Conservation (phyloP, 2,329 filamentous ascomycete species). For the Pyricularia grisea region DNA sequence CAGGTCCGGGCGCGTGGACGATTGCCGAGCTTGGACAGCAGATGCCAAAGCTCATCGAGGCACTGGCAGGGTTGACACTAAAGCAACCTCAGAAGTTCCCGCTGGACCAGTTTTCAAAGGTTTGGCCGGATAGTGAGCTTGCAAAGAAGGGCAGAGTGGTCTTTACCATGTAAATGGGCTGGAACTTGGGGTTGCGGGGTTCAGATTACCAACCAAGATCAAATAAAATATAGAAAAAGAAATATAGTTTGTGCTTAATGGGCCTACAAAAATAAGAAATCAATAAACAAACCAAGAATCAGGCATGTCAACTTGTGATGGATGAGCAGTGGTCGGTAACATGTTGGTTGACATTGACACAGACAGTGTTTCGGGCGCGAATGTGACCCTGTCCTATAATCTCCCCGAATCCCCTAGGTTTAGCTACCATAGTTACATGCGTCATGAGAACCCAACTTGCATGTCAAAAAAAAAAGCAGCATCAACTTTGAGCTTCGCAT, state of each 20-base stretch:
- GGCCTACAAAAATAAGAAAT: neutral
- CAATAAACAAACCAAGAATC: neutral
- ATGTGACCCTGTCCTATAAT: neutral
- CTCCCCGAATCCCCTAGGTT: neutral
- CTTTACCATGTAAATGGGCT: neutral
- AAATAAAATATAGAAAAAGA: too few relatives aligned
- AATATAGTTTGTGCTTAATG: neutral
- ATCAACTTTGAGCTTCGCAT: neutral
- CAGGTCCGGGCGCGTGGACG: conserved; percentile 34
- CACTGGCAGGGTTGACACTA: conserved; percentile 15
- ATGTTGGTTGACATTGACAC: neutral
- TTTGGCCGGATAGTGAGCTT: conserved; percentile 17
- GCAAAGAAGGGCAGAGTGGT: conserved; percentile 3
- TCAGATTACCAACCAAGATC: too few relatives aligned
- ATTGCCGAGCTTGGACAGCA: conserved; percentile 19
- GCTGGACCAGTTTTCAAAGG: conserved; percentile 21
- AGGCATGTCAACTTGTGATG: neutral
- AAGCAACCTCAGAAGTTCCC: conserved; percentile 16
- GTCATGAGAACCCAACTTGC: too few relatives aligned
- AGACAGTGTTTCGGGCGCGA: neutral
- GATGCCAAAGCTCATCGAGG: conserved; percentile 17
- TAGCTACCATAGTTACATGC: neutral
- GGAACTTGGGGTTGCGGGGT: neutral
- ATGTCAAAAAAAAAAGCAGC: neutral
- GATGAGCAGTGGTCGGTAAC: neutral